Evolutionary conservation across 2,329 filamentous ascomycete genomes (phyloP), one percentile per base, ranked within the genome.

Genomic region (Stagonosporopsis rhizophila): DNA sequence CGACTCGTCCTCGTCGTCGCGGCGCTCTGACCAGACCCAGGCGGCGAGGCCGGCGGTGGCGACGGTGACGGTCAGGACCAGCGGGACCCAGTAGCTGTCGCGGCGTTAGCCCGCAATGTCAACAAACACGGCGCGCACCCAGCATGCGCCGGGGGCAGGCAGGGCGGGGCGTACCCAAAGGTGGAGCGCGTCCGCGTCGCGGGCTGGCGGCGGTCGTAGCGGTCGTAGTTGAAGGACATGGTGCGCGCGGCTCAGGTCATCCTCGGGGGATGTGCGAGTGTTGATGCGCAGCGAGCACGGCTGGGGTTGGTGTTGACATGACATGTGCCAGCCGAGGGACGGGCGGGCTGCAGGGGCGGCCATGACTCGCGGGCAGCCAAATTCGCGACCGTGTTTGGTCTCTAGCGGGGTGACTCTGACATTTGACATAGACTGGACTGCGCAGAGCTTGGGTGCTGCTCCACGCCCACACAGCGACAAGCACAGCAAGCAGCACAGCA

Each of bases 11-110:
- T 91, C 88, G 56, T 88, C 85, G 64, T 90, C 88, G 70, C 84
- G 86, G 69, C 91, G 89, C 79, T 96, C 92, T 75, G 90, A 96
- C 92, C 92, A 96, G 58, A 93, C 87, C 94, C 94, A 98, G 54
- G 92, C 92, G 48, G 89, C 93, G 44, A 96, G 79, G 30, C 93
- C 92, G 52, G 90, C 88, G 20, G 93, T 92, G 58, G 94, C 94
- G 66, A 96, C 87, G 42, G 92, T 93, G 56, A 96, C 87, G 45
- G 93, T 97, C 62, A 96, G 78, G 63, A 88, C 89, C 53, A 98
- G 83, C 60, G 94, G 94, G 58, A 96, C 86, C 91, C 93, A 97
- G 32, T 57, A 57, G 42, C 47, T 56, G n/a, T n/a, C n/a, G 52
- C 23, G 23, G 17, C 32, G 15, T 55, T 44, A 55, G 52, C 52